These are phyloP conservation scores for Russula lepida DNA, from an alignment of 768 basidiomycete species.

Conservation along the genomic window DNA sequence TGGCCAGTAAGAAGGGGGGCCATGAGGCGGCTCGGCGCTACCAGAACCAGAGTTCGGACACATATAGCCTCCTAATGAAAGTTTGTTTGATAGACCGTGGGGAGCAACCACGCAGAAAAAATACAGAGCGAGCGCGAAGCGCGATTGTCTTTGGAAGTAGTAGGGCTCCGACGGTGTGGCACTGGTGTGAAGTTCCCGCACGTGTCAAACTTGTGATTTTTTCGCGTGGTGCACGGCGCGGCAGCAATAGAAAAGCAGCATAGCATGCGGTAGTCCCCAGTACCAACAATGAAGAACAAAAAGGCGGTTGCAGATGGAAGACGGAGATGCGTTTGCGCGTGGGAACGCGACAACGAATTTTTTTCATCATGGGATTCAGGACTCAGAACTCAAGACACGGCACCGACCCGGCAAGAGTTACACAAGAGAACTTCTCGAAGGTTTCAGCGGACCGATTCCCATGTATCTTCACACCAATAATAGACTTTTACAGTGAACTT, in stretches of 20 bases:
- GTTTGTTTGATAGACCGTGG: slow-evolving; percentile 6
- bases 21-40: neutral
- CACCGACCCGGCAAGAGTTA: neutral
- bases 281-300: neutral
- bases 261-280: neutral
- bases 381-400: too few relatives aligned
- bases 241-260: too few relatives aligned
- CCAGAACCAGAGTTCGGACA: neutral
- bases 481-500: slow-evolving; percentile 2
- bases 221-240: too few relatives aligned
- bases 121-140: neutral
- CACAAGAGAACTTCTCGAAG: too few relatives aligned
- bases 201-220: too few relatives aligned
- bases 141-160: neutral
- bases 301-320: neutral
- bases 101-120: neutral
- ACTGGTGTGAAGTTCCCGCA: too few relatives aligned
- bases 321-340: too few relatives aligned
- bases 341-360: neutral
- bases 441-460: too few relatives aligned
- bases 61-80: neutral
- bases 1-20: neutral
- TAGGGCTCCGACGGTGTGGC: neutral
- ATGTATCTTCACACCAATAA: neutral
- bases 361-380: too few relatives aligned